phyloP scores from a whole-genome alignment of 495 filamentous ascomycete genomes.

The Aspergillus haitiensis region DNA sequence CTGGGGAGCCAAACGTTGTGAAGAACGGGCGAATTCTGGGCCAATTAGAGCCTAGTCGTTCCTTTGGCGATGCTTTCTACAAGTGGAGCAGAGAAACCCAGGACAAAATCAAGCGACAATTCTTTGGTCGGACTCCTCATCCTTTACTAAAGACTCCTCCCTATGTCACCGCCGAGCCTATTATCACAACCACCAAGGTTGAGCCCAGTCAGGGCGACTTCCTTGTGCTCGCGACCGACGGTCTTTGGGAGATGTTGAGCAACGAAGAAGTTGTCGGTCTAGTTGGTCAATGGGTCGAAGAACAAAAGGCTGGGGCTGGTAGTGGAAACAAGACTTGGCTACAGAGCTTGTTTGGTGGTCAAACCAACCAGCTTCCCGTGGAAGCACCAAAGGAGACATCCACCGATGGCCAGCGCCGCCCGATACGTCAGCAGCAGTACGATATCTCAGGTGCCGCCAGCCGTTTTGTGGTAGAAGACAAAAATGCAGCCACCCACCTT shows the following conservation, averaged over 20 bases:
- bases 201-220: slow-evolving; percentile 91
- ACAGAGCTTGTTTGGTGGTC: slow-evolving; percentile 51
- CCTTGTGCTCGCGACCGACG: slow-evolving; percentile 93
- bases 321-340: slow-evolving; percentile 47
- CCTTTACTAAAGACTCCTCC: slow-evolving; percentile 83
- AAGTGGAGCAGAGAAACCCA: slow-evolving; percentile 90
- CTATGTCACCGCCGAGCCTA: slow-evolving; percentile 95
- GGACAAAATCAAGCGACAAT: slow-evolving; percentile 74
- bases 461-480: slow-evolving; percentile 91
- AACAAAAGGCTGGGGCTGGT: slow-evolving; percentile 54
- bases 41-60: slow-evolving; percentile 84
- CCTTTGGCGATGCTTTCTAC: slow-evolving; percentile 95
- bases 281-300: slow-evolving; percentile 94
- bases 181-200: slow-evolving; percentile 93
- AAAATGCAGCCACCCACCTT: slow-evolving; percentile 94
- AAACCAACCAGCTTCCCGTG: slow-evolving; percentile 53
- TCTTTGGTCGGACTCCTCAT: slow-evolving; percentile 77
- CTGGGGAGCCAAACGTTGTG: slow-evolving; percentile 80
- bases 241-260: slow-evolving; percentile 98
- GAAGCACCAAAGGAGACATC: slow-evolving; percentile 53
- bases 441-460: slow-evolving; percentile 65
- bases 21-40: slow-evolving; percentile 87
- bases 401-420: slow-evolving; percentile 57
- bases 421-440: slow-evolving; percentile 84
- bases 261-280: slow-evolving; percentile 98